Conservation (phyloP, 192 early-diverging fungal species). For the Backusella liffmaniae region DNA sequence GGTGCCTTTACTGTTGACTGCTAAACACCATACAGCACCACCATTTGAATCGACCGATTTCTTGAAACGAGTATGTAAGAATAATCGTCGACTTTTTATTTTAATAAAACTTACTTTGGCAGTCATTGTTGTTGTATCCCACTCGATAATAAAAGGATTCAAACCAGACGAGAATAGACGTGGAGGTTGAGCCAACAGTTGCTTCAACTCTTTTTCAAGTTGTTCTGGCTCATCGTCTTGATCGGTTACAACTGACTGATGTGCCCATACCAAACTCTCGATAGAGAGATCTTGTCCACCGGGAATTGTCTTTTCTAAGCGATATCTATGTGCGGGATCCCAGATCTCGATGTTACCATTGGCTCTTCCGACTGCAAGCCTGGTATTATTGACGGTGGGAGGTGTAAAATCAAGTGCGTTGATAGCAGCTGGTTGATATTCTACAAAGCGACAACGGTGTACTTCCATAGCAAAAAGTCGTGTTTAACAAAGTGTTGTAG, state of each 20-base stretch:
- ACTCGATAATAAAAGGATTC: constrained; percentile 84
- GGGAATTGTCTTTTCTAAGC: constrained; percentile 85
- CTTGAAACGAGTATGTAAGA: constrained; percentile 17
- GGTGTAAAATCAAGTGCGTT: constrained; percentile 82
- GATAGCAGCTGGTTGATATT: constrained; percentile 83
- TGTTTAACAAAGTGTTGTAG: not conserved
- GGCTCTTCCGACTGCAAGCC: constrained; percentile 81
- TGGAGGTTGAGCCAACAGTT: constrained; percentile 51
- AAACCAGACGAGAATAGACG: constrained; percentile 87
- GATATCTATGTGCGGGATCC: constrained; percentile 68
- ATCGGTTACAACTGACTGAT: constrained; percentile 67
- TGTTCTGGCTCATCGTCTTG: constrained; percentile 68
- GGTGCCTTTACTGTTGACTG: constrained; percentile 72
- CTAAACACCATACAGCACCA: constrained; percentile 94
- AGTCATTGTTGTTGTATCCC: constrained; percentile 70
- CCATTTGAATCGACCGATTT: constrained; percentile 76
- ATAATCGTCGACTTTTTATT: not conserved
- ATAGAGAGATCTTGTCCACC: constrained; percentile 71
- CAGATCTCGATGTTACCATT: constrained; percentile 96
- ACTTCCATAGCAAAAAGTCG: constrained; percentile 56
- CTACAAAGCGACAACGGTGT: constrained; percentile 84
- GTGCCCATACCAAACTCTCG: constrained; percentile 82
- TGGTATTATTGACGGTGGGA: constrained; percentile 39
- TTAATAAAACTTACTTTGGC: constrained; percentile 47
- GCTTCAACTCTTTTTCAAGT: constrained; percentile 50